Base-by-base conservation (phyloP, 805 yeast species). In the Candida easanensis region DNA sequence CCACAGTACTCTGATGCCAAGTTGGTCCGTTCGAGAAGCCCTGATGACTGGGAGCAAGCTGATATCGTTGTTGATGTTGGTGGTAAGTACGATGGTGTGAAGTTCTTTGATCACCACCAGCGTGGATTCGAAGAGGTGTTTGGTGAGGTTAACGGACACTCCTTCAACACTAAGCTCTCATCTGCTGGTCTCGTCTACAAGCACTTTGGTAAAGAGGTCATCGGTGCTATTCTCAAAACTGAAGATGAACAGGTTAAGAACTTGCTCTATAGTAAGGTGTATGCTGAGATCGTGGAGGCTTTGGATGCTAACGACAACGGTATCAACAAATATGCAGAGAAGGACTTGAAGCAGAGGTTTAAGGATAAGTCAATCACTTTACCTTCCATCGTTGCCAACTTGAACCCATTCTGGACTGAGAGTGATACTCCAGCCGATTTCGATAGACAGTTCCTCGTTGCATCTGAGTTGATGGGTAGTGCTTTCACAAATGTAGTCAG, bases 221-320 rank as follows among this genome's bases (percentile, higher is more conserved):
- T 86, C 43, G 51, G 72, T 25, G 73, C 77, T 42, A 66, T 77
- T 17, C 65, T 82, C 42, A 68, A 71, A 19, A 68, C 66, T 3
- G 46, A 57, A 6, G 68, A 68, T 14, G 56, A 58, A 2, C 54
- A 66, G 4, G 71, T 75, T n/a, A 65, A 87, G 30, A 84, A 83
- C 17, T 64, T 81, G 25, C 68, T 93, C 36, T 88, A 83, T 63
- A 71, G 73, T 31, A 86, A 85, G 62, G 71, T 91, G n/a, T 93
- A 93, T 69, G 76, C 77, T 45, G 91, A 84, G 50, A 88, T 93
- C 57, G 71, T 93, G 46, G 98, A 93, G 66, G 82, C 96, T 9
- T 73, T 93, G 26, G 99, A 90, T 66, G 99, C 97, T 44, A 88
- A 90, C 60, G 99, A 93, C 64, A 93, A 93, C 59, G 99, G 99